Evolutionary conservation across 106 monocot genomes (phyloP), one percentile per base, ranked within the genome.

Genomic region (Dendrobium chrysotoxum): DNA sequence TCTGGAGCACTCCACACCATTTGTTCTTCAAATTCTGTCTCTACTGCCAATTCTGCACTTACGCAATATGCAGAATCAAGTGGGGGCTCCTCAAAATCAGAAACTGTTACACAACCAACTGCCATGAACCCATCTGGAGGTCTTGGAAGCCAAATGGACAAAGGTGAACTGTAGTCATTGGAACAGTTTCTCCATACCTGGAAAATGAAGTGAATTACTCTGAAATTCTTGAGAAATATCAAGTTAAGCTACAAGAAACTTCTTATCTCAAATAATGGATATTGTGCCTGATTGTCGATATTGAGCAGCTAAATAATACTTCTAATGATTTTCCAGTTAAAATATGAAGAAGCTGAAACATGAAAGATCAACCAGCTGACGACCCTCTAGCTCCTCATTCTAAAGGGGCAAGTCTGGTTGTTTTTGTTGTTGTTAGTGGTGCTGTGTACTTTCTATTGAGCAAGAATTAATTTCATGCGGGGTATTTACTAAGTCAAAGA

Each of bases 181-280:
- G 72, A 76, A 57, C 95, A 95, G 75, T 93, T 95, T 81, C 98
- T 95, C 98, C 98, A 99, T 4, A 99, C 95, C 98, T 99, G 76
- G 15, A 47, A 83, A 73, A 64, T 7, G 10, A 40, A 78, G 23
- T 77, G 18, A 76, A 30, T 0, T 23, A 26, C 5, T 65, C 23
- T 25, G 64, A 25, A 65, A 25, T 65, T 26, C 64, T 25, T n/a
- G 26, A 64, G 26, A 65, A 65, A 65, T 26, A 50, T 26, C 64
- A 65, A 65, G 9, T 9, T 44, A 44, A 50, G 13, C 15, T 50
- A 50, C 50, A 50, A 1, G 50, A 50, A 13, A 50, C 50, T 50
- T 50, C 6, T 50, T 50, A 50, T 50, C 50, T 50, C 50, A 50
- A 50, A 15, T 13, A 50, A 50, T 13, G 50, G 50, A 3, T 50